These are phyloP conservation scores for Geosiphon pyriformis DNA, from an alignment of 192 early-diverging fungal species.

Conservation along the genomic window DNA sequence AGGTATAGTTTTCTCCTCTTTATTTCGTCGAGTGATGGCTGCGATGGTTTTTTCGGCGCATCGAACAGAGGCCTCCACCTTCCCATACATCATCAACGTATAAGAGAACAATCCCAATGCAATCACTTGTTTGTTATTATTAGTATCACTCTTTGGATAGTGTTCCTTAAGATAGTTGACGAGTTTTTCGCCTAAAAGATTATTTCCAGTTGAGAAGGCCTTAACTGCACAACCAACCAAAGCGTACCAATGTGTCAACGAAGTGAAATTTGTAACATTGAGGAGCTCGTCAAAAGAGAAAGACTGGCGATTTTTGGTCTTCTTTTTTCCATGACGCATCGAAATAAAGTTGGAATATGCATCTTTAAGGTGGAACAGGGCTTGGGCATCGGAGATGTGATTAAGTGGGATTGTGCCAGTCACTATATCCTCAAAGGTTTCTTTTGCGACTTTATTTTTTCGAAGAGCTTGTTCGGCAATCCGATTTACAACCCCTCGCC, in stretches of 20 bases:
- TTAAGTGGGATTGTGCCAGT: slow-evolving; percentile 15
- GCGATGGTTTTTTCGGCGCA: slow-evolving; percentile 10
- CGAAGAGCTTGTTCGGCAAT: neutral
- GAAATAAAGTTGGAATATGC: slow-evolving; percentile 18
- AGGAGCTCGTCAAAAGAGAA: slow-evolving; percentile 10
- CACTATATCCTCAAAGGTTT: neutral
- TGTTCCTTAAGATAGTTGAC: slow-evolving; percentile 9
- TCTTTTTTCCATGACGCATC: slow-evolving; percentile 1
- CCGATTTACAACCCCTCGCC: slow-evolving; percentile 10
- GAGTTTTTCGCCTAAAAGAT: neutral
- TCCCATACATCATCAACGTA: slow-evolving; percentile 18
- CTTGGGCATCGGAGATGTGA: slow-evolving; percentile 6
- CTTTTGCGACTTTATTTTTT: neutral
- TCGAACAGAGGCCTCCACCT: slow-evolving; percentile 13
- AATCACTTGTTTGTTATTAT: slow-evolving; percentile 14
- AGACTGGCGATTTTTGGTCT: neutral
- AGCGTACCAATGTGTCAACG: slow-evolving; percentile 25
- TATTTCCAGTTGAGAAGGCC: neutral
- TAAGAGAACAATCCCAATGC: slow-evolving; percentile 18
- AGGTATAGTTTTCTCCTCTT: neutral
- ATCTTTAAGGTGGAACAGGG: slow-evolving; percentile 12
- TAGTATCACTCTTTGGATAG: neutral
- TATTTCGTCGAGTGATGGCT: neutral
- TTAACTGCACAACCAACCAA: slow-evolving; percentile 16
- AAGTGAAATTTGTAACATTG: neutral